Conservation (phyloP, 106 monocot genomes). For the Acorus calamus region DNA sequence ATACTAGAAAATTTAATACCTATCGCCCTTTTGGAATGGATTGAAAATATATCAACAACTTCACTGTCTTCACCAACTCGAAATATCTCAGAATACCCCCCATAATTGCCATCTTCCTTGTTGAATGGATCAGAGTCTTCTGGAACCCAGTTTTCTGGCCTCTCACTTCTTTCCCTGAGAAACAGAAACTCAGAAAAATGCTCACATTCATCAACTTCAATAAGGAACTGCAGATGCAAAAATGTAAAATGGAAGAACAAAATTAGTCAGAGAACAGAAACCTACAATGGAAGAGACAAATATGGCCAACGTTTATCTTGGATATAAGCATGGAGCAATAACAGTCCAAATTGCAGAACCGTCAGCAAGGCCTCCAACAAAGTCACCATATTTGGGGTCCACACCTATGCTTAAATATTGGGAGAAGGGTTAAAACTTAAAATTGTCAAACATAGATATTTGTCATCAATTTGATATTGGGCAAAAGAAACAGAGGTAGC, state of each 20-base stretch:
- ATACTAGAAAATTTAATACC: slow-evolving; percentile 13
- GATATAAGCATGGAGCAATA: slow-evolving; percentile 75
- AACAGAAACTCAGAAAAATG: slow-evolving; percentile 1
- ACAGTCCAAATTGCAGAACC: slow-evolving; percentile 70
- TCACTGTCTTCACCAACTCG: slow-evolving; percentile 16
- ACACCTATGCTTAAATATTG: slow-evolving; percentile 29
- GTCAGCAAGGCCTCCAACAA: slow-evolving; percentile 68
- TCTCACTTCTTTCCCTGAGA: slow-evolving; percentile 51
- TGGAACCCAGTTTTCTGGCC: slow-evolving; percentile 85
- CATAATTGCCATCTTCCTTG: slow-evolving; percentile 1
- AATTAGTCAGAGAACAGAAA: not conserved
- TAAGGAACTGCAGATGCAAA: not conserved
- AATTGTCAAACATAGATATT: too few relatives aligned
- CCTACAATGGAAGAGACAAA: slow-evolving; percentile 65
- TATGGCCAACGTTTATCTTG: slow-evolving; percentile 80
- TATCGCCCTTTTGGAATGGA: slow-evolving; percentile 25
- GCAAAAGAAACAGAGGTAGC: too few relatives aligned
- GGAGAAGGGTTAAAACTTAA: too few relatives aligned
- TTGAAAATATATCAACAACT: slow-evolving; percentile 67
- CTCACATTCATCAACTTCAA: not conserved
- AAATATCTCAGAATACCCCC: slow-evolving; percentile 18
- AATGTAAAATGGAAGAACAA: not conserved
- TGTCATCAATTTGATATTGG: too few relatives aligned
- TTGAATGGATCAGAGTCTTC: slow-evolving; percentile 11
- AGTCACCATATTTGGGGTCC: slow-evolving; percentile 76